A percentile compares a stretch with the other conserved stretches of the same genome.
phyloP scores from a whole-genome alignment of 306 rosid genomes.

The Dryas alaskensis region DNA sequence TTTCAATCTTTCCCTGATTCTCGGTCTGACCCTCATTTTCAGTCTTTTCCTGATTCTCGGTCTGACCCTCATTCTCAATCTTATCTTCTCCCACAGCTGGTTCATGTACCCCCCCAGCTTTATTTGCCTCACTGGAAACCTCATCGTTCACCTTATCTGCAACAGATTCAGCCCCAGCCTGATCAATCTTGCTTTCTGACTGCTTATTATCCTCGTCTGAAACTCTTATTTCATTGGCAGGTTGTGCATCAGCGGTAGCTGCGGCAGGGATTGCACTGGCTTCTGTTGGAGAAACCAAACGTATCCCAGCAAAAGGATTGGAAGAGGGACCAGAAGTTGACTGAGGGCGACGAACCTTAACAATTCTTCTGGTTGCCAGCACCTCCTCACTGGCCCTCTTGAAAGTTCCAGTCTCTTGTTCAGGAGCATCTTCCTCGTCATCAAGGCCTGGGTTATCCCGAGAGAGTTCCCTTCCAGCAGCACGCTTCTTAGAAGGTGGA shows the following conservation, averaged over 20 bases:
- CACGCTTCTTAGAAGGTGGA: slow-evolving; percentile 82
- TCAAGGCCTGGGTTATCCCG: slow-evolving; percentile 77
- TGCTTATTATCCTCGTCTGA: slow-evolving; percentile 37
- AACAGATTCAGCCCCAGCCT: slow-evolving; percentile 35
- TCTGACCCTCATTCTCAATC: slow-evolving; percentile 15
- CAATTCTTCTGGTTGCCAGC: slow-evolving; percentile 79
- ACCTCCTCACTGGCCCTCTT: slow-evolving; percentile 92
- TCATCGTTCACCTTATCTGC: slow-evolving; percentile 30
- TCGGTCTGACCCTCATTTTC: slow-evolving; percentile 9
- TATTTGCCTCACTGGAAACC: slow-evolving; percentile 22
- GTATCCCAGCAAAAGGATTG: slow-evolving; percentile 84
- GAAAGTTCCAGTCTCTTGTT: slow-evolving; percentile 70
- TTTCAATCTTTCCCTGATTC: slow-evolving; percentile 26
- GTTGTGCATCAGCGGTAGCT: slow-evolving; percentile 36
- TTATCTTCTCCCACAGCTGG: slow-evolving; percentile 23
- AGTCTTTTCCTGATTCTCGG: slow-evolving; percentile 10
- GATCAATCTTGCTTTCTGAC: slow-evolving; percentile 34
- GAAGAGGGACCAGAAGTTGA: slow-evolving; percentile 51
- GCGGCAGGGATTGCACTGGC: slow-evolving; percentile 38
- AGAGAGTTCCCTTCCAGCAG: slow-evolving; percentile 86
- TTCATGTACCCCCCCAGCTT: slow-evolving; percentile 33
- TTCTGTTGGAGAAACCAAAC: slow-evolving; percentile 52
- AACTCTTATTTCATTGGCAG: neutral
- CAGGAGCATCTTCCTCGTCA: slow-evolving; percentile 70
- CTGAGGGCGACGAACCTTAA: slow-evolving; percentile 74